Conservation (phyloP, 768 basidiomycete species). For the Lentinula detonsa region DNA sequence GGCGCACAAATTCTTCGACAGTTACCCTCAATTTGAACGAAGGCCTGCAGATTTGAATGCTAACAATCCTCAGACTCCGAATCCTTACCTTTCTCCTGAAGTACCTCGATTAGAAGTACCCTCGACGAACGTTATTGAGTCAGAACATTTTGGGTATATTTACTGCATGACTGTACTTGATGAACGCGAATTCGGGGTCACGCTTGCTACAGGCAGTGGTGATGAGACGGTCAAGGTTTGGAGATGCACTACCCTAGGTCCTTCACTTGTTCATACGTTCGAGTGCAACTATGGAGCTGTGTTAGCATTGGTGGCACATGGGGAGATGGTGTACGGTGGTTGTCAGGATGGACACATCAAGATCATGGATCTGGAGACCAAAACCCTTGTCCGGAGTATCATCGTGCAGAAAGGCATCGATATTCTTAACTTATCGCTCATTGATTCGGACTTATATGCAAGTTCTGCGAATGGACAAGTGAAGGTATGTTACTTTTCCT, state of each 20-base stretch:
- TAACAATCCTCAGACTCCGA: constrained; percentile 39
- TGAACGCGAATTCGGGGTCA: constrained; percentile 21
- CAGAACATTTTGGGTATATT: constrained; percentile 93
- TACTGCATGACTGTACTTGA: constrained; percentile 62
- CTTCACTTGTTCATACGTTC: constrained; percentile 56
- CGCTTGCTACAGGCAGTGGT: constrained; percentile 82
- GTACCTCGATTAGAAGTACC: constrained; percentile 43
- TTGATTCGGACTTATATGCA: constrained; percentile 61
- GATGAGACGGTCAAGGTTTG: constrained; percentile 93
- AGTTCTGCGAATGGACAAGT: constrained; percentile 64
- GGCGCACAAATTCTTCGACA: constrained; percentile 89
- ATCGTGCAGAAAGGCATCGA: constrained; percentile 82
- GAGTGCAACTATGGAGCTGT: constrained; percentile 75
- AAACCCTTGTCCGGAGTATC: constrained; percentile 79
- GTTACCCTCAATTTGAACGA: constrained; percentile 70
- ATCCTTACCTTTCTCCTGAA: neutral
- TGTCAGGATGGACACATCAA: constrained; percentile 93
- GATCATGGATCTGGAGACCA: constrained; percentile 87
- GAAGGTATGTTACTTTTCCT: constrained; percentile 52
- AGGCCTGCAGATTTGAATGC: constrained; percentile 65
- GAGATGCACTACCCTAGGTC: constrained; percentile 44
- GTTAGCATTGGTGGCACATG: constrained; percentile 66
- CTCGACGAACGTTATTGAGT: constrained; percentile 67
- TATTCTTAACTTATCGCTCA: constrained; percentile 72
- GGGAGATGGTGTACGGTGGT: constrained; percentile 85